phyloP scores from a whole-genome alignment of 805 yeast genomes.

The Barnettozyma californica region DNA sequence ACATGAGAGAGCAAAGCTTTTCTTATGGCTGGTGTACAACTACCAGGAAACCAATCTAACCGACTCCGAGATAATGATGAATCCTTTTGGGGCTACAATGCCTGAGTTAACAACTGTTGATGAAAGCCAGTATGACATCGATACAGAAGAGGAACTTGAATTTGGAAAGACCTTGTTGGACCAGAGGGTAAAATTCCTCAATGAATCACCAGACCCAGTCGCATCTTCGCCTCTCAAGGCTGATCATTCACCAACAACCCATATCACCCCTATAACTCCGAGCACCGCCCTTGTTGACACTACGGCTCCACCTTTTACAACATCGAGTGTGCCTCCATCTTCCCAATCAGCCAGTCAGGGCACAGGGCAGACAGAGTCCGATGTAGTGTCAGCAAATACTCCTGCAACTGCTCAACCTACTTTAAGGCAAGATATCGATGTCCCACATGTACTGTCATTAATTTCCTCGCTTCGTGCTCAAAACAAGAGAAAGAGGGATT shows the following conservation, averaged over 20 bases:
- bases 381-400: neutral
- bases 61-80: slow-evolving; percentile 41
- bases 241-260: neutral
- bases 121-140: slow-evolving; percentile 32
- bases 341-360: neutral
- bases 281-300: slow-evolving; percentile 1
- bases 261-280: neutral
- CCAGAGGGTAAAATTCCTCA: slow-evolving; percentile 32
- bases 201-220: slow-evolving; percentile 10
- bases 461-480: slow-evolving; percentile 10
- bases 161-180: slow-evolving; percentile 38
- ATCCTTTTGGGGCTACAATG: slow-evolving; percentile 57
- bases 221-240: neutral
- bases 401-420: slow-evolving; percentile 1
- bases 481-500: slow-evolving; percentile 12
- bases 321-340: neutral
- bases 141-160: slow-evolving; percentile 36
- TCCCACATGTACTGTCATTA: slow-evolving; percentile 15
- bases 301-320: neutral
- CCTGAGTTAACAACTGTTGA: slow-evolving; percentile 23
- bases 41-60: slow-evolving; percentile 69
- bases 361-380: neutral
- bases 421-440: slow-evolving; percentile 24
- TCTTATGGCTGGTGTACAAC: slow-evolving; percentile 80
- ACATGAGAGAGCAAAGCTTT: slow-evolving; percentile 58